Conservation (phyloP, 345 rosid genomes). For the Isatis tinctoria region DNA sequence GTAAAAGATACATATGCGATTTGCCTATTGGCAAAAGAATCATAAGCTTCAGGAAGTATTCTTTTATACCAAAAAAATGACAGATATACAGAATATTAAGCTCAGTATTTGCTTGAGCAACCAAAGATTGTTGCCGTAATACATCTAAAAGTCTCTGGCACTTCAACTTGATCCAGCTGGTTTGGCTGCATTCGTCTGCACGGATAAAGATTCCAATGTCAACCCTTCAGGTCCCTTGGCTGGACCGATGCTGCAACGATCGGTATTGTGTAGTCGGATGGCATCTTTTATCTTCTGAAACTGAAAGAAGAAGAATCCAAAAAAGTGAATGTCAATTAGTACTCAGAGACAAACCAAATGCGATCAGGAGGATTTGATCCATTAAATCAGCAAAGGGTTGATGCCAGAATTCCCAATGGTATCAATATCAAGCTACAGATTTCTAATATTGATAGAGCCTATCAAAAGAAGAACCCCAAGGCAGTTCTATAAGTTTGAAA, state of each 20-base stretch:
- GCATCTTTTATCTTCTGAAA: constrained; percentile 90
- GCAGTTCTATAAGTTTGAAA: neutral
- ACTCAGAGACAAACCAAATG: neutral
- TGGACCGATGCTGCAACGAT: constrained; percentile 54
- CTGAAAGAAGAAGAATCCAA: constrained; percentile 38
- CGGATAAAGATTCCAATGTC: constrained; percentile 46
- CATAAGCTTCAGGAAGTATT: constrained; percentile 6
- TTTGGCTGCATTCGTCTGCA: constrained; percentile 34
- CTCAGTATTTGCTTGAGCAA: constrained; percentile 27
- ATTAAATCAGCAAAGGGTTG: neutral
- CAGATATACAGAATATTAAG: constrained; percentile 24
- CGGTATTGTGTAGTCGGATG: constrained; percentile 58
- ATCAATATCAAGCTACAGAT: neutral
- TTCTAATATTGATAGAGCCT: neutral
- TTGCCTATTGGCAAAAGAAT: constrained; percentile 1
- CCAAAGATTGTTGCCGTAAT: constrained; percentile 13
- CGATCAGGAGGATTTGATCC: neutral
- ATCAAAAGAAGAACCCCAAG: neutral
- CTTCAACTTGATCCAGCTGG: constrained; percentile 39
- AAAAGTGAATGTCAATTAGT: neutral
- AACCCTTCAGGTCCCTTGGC: constrained; percentile 57
- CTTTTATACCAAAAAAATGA: constrained; percentile 18
- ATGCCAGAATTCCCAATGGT: neutral
- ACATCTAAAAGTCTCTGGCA: neutral
- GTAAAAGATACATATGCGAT: neutral